Conservation (phyloP, 2,329 filamentous ascomycete genomes). For the Westerdykella aurantiaca region DNA sequence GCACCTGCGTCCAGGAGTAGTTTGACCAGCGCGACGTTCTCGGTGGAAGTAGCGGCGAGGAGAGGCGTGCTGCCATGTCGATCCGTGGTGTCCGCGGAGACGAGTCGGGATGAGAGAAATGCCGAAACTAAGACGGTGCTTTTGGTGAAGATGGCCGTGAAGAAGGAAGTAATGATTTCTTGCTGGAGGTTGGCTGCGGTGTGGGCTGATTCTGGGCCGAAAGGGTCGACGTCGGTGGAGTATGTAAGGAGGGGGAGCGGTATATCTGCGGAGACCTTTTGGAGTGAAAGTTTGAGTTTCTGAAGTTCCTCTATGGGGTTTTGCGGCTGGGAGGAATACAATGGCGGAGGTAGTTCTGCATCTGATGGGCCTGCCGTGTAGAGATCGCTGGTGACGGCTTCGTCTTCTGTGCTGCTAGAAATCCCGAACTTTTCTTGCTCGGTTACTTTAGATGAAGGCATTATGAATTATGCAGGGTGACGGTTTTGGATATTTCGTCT, state of each 20-base stretch:
- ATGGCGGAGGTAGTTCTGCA: too few species aligned
- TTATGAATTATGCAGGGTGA: too few species aligned
- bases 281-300: too few species aligned
- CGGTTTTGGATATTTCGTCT: too few species aligned
- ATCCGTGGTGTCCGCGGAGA: slow-evolving; percentile 11
- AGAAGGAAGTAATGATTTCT: slow-evolving; percentile 9
- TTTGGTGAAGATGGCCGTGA: slow-evolving; percentile 8
- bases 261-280: too few species aligned
- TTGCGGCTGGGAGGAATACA: too few species aligned
- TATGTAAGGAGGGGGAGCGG: slow-evolving; percentile 3
- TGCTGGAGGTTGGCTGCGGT: background rate
- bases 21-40: slow-evolving; percentile 8
- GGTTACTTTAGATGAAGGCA: too few species aligned
- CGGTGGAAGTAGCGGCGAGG: slow-evolving; percentile 13
- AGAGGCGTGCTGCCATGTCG: slow-evolving; percentile 10
- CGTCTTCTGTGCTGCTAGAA: too few species aligned
- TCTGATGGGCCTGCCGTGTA: too few species aligned
- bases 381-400: too few species aligned
- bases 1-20: slow-evolving; percentile 12
- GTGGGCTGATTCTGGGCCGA: background rate
- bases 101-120: slow-evolving; percentile 7
- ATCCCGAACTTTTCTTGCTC: too few species aligned
- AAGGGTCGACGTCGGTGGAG: slow-evolving; percentile 3
- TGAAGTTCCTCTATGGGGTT: too few species aligned
- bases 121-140: slow-evolving; percentile 9